Base-by-base conservation (phyloP, 2,329 filamentous ascomycete genomes). In the Coniochaeta prunicola region DNA sequence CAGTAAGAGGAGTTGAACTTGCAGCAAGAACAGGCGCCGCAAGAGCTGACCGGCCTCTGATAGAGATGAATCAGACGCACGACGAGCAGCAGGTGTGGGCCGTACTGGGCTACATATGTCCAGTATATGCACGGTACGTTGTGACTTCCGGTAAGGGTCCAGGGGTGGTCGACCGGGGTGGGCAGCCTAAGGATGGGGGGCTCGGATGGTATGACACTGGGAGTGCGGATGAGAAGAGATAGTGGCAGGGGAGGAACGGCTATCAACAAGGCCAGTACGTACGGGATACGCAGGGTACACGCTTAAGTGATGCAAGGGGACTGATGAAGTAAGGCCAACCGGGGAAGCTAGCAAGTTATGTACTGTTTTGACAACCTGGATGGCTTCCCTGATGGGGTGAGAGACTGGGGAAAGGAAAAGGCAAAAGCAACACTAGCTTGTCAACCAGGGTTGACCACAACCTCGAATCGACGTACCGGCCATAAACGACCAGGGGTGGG, bases 91-190 rank as follows among this genome's bases (percentile, higher is more conserved):
- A 63, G 62, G 64, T 58, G 64, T 64, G 63, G 66, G 63, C 64
- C 64, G 64, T 63, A 62, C 61, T 60, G 60, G 64, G 64, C 66
- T 65, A 66, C 67, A 68, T 66, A 64, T 66, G 62, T 62, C 61
- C 62, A 59, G 54, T 36, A 72, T 73, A 73, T 72, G 65, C 59
- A 61, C 60, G 62, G 70, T 69, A 71, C 67, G 67, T 69, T 65
- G 71, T 67, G 69, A 73, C 68, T 73, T 71, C 64, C 62, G 68
- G 66, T 71, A 73, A 67, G 73, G 73, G 69, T 72, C 58, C 62
- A 61, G 62, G 66, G 62, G 62, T 64, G 64, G 67, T 65, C 63
- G 67, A 61, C 57, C 56, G 53, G 30, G 60, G 59, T 57, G 59
- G 60, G 59, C 58, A 58, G 45, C 55, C 54, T 58, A 57, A 61